These are phyloP conservation scores for Thecaphora frezii DNA, from an alignment of 1,284 basidiomycete genomes.

Conservation along the genomic window DNA sequence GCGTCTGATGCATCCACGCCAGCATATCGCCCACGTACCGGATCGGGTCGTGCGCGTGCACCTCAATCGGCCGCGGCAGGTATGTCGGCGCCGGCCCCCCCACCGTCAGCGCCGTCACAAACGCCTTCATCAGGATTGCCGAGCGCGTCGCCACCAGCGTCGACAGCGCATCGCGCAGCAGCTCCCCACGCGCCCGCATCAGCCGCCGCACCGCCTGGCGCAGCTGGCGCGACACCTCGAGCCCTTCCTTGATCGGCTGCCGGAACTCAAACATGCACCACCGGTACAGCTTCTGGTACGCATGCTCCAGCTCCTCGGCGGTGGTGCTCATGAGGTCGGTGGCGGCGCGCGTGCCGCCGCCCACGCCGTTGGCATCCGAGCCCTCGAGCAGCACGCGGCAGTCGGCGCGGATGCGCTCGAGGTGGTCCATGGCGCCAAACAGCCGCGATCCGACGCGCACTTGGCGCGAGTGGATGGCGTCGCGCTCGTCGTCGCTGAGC, in stretches of 20 bases:
- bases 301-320: conserved; percentile 77
- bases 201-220: conserved; percentile 75
- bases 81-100: conserved; percentile 76
- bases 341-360: conserved; percentile 29
- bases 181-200: conserved; percentile 66
- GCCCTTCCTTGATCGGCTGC: conserved; percentile 61
- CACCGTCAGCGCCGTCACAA: conserved; percentile 83
- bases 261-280: conserved; percentile 86
- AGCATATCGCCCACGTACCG: conserved; percentile 98
- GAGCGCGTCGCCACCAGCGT: conserved; percentile 80
- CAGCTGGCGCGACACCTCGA: conserved; percentile 76
- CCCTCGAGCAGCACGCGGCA: conserved; percentile 63
- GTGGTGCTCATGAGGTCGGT: conserved; percentile 73
- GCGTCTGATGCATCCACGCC: conserved; percentile 95
- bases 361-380: not conserved
- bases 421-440: conserved; percentile 83
- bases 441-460: conserved; percentile 73
- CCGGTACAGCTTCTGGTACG: conserved; percentile 82
- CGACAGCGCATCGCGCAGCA: conserved; percentile 64
- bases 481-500: conserved; percentile 71
- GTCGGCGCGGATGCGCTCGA: conserved; percentile 77
- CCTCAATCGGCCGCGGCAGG: conserved; percentile 87
- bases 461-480: conserved; percentile 75
- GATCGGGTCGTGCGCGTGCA: conserved; percentile 93
- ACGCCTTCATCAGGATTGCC: conserved; percentile 73